Evolutionary conservation across 2,329 filamentous ascomycete genomes (phyloP).

Genomic region (Aureobasidium sp.): DNA sequence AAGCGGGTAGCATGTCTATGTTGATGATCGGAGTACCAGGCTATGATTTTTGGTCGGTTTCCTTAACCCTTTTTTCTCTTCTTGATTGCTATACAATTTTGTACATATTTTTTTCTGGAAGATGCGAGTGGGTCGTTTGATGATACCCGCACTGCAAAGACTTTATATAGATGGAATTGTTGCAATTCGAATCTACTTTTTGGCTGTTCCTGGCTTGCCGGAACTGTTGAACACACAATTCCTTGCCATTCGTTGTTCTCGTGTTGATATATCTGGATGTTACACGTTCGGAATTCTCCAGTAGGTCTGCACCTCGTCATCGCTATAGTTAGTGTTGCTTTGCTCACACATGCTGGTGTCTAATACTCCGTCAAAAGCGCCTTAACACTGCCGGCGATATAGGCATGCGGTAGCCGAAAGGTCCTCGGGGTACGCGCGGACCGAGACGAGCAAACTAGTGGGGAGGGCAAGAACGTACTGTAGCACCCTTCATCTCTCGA

Average conservation of each 20-base stretch:
- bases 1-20: slow-evolving; percentile 5
- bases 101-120: not conserved
- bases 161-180: not conserved
- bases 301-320: too few relatives aligned
- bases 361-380: not conserved
- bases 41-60: not conserved
- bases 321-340: not conserved
- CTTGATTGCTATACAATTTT: slow-evolving; percentile 4
- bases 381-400: not conserved
- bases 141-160: slow-evolving; percentile 6
- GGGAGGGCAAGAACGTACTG: not conserved
- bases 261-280: not conserved
- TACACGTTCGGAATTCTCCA: too few relatives aligned
- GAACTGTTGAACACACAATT: not conserved
- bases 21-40: slow-evolving; percentile 5
- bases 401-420: not conserved
- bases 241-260: too few relatives aligned
- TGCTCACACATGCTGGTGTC: not conserved
- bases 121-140: slow-evolving; percentile 4
- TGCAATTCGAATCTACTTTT: not conserved
- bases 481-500: not conserved
- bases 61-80: not conserved
- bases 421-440: not conserved
- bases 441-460: not conserved
- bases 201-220: not conserved